Conservation (phyloP, 306 rosid genomes). For the Cyamopsis tetragonoloba region DNA sequence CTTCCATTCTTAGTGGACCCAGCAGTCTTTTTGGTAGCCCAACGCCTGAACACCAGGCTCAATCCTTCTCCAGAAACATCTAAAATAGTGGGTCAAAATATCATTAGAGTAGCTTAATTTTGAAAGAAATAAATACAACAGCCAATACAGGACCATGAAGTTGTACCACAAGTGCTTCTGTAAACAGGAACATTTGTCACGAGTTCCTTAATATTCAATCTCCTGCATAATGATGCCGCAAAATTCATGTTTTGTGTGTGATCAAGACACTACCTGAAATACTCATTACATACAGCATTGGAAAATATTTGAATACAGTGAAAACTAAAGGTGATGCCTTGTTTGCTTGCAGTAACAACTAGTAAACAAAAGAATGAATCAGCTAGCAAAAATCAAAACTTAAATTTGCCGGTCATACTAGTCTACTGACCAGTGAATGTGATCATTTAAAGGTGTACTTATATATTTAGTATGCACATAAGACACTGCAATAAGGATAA, state of each 20-base stretch:
- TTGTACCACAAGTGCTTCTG: slow-evolving; percentile 54
- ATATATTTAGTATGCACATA: slow-evolving; percentile 11
- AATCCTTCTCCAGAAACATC: slow-evolving; percentile 73
- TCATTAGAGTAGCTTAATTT: slow-evolving; percentile 10
- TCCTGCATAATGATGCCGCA: slow-evolving; percentile 51
- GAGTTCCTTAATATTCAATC: slow-evolving; percentile 63
- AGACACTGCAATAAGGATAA: neutral
- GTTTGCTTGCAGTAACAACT: neutral
- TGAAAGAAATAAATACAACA: neutral
- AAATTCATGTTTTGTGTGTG: slow-evolving; percentile 43
- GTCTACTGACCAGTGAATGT: neutral
- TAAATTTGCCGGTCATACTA: neutral
- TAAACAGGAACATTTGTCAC: slow-evolving; percentile 56
- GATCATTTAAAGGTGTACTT: neutral
- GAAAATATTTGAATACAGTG: neutral
- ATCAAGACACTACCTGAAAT: slow-evolving; percentile 24
- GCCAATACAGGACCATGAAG: slow-evolving; percentile 8
- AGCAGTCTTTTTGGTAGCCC: slow-evolving; percentile 86
- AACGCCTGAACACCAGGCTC: slow-evolving; percentile 68
- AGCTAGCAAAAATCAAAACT: neutral
- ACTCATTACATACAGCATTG: neutral
- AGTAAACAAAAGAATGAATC: slow-evolving; percentile 1
- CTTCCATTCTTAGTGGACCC: slow-evolving; percentile 94
- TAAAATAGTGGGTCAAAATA: slow-evolving; percentile 20
- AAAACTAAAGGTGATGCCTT: neutral